Base-by-base conservation (phyloP, 805 yeast genomes). In the Wickerhamomyces subpelliculosus region DNA sequence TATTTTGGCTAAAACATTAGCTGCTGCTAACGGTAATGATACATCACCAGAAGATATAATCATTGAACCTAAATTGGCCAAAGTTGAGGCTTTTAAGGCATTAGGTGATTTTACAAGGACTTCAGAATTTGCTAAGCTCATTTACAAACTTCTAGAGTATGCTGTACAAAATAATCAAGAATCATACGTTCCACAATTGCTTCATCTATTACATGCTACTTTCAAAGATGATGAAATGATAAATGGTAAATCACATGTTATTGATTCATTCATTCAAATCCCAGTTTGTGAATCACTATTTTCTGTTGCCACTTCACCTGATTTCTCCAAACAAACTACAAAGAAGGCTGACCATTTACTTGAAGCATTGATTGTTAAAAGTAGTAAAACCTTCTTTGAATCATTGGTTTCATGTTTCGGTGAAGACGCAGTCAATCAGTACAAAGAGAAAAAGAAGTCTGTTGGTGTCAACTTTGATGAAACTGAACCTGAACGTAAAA, bases 191-290 rank as follows among this genome's bases (percentile, higher is more conserved):
- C 73, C 77, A 14, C 77, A 75, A 31, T 50, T 80, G n/a, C 64
- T 84, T 27, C 93, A 84, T 54, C 64, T 84, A 35, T 45, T 81
- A 3, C 87, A 84, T 60, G 89, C 84, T 6, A 64, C 80, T 8
- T 51, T 83, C 16, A 49, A 62, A 22, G 82, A 78, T 50, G 70
- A 69, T 37, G 78, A 71, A 9, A 33, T 47, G 21, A 45, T 62
- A 3, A 56, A 65, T 44, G 80, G 77, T 1, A 40, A 52, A 9
- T 39, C 51, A 2, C 61, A 69, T 31, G 45, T 70, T 19, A 64
- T 69, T 24, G 69, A 68, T n/a, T 49, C 60, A 3, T 78, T 72
- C 43, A 56, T 73, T n/a, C 60, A 63, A 19, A 72, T 75, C 32
- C 84, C 86, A 5, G 64, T 78, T 25, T 64, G 79, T 50, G 75